Percentiles rank a stretch among this genome's conserved stretches.
Evolutionary conservation across 2,329 filamentous ascomycete genomes (phyloP).

Genomic region (Periconia digitata): DNA sequence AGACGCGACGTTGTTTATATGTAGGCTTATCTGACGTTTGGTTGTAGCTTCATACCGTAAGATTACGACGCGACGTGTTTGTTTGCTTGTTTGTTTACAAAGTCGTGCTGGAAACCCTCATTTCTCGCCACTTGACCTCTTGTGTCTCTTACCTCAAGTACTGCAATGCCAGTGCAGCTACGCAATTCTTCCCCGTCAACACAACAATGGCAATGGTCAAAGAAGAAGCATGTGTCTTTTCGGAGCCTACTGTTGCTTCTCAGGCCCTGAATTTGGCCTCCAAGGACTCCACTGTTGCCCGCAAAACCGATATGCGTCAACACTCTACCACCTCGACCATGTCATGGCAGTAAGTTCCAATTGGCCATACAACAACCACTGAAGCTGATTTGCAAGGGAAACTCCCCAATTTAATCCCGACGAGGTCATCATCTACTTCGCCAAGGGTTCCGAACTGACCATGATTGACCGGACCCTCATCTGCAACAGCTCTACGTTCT

Average conservation of each 20-base stretch:
- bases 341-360: neutral
- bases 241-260: too few relatives aligned
- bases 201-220: too few relatives aligned
- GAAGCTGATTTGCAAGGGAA: too few relatives aligned
- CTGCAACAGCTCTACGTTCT: constrained; percentile 10
- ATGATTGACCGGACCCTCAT: constrained; percentile 1
- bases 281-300: neutral
- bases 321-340: neutral
- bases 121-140: neutral
- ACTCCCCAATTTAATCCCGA: neutral
- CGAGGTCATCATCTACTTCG: neutral
- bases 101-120: neutral
- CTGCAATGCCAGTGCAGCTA: too few relatives aligned
- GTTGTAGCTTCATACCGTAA: neutral
- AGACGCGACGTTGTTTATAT: neutral
- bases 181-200: too few relatives aligned
- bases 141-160: too few relatives aligned
- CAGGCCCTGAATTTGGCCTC: too few relatives aligned
- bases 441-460: neutral
- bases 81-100: neutral
- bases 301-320: neutral
- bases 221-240: too few relatives aligned
- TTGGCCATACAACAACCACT: neutral
- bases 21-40: neutral
- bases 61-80: neutral